Evolutionary conservation across 2,329 filamentous ascomycete species (phyloP).

Genomic region (Phoma sp.): DNA sequence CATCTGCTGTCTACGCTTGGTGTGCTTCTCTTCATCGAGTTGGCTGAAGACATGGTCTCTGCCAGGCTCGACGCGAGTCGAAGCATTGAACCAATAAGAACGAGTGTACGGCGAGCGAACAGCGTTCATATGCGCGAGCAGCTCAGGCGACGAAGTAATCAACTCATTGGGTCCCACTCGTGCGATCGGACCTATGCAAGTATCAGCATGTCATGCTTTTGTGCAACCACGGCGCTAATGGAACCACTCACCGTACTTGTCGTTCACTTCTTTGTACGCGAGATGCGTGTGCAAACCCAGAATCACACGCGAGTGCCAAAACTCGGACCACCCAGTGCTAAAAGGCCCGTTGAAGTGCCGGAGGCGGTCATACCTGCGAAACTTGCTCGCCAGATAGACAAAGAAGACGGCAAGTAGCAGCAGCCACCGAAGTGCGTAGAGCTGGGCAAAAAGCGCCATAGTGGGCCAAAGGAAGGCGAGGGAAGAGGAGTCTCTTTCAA

Average conservation of each 20-base stretch:
- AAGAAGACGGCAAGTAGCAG: slow-evolving; percentile 6
- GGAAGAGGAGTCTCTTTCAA: neutral
- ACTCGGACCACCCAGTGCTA: slow-evolving; percentile 32
- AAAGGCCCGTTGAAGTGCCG: slow-evolving; percentile 32
- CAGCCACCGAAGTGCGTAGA: slow-evolving; percentile 20
- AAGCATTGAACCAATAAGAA: slow-evolving; percentile 33
- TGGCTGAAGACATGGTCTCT: slow-evolving; percentile 60
- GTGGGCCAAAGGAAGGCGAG: neutral
- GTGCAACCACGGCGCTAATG: neutral
- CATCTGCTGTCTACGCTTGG: slow-evolving; percentile 53
- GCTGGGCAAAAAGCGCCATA: slow-evolving; percentile 17
- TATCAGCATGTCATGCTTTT: neutral
- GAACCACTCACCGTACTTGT: slow-evolving; percentile 32
- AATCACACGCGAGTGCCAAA: slow-evolving; percentile 30
- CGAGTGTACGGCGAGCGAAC: slow-evolving; percentile 52
- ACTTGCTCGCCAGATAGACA: slow-evolving; percentile 20
- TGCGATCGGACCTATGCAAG: slow-evolving; percentile 47
- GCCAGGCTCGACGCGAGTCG: slow-evolving; percentile 58
- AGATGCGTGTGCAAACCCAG: slow-evolving; percentile 25
- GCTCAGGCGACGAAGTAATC: slow-evolving; percentile 56
- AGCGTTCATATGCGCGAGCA: slow-evolving; percentile 52
- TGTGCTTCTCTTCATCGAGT: slow-evolving; percentile 57
- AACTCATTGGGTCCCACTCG: slow-evolving; percentile 58
- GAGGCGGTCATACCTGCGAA: slow-evolving; percentile 24
- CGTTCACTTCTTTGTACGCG: slow-evolving; percentile 28